phyloP scores from a whole-genome alignment of 805 yeast species.

The Monosporozyma siamensis region DNA sequence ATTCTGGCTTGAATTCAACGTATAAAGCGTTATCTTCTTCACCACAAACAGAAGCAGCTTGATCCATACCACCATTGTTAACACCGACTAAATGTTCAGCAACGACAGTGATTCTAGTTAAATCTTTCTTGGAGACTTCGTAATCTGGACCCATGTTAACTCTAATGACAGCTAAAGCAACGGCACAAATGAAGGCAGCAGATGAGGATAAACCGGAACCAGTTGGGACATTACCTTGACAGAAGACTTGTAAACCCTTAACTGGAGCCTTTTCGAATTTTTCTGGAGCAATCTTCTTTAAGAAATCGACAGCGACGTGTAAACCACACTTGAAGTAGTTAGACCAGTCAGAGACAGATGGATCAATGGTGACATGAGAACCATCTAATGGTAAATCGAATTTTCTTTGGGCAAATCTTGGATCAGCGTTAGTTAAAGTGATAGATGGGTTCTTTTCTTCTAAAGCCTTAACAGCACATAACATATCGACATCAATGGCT shows the following conservation, averaged over 20 bases:
- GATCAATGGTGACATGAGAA: conserved; percentile 38
- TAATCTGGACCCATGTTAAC: conserved; percentile 38
- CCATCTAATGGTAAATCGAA: conserved; percentile 37
- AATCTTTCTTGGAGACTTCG: conserved; percentile 38
- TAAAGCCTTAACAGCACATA: conserved; percentile 40
- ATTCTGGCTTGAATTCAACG: conserved; percentile 51
- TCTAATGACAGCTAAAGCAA: conserved; percentile 46
- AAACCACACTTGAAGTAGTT: conserved; percentile 61
- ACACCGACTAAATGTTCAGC: conserved; percentile 68
- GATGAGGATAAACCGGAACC: conserved; percentile 66
- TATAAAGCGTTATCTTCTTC: conserved; percentile 46
- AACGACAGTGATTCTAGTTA: conserved; percentile 51
- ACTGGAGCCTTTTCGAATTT: conserved; percentile 27
- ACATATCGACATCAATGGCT: conserved; percentile 58
- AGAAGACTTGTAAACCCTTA: conserved; percentile 42
- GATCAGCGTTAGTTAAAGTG: conserved; percentile 30
- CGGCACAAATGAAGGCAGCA: conserved; percentile 62
- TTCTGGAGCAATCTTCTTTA: conserved; percentile 28
- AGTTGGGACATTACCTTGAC: conserved; percentile 61
- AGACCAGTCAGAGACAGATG: conserved; percentile 47
- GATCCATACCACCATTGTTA: conserved; percentile 76
- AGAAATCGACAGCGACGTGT: conserved; percentile 46
- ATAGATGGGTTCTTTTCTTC: conserved; percentile 21
- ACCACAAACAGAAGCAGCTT: conserved; percentile 62
- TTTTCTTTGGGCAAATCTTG: conserved; percentile 29